These are phyloP conservation scores for Lepidium aucheri DNA, from an alignment of 345 rosid species.

Conservation along the genomic window DNA sequence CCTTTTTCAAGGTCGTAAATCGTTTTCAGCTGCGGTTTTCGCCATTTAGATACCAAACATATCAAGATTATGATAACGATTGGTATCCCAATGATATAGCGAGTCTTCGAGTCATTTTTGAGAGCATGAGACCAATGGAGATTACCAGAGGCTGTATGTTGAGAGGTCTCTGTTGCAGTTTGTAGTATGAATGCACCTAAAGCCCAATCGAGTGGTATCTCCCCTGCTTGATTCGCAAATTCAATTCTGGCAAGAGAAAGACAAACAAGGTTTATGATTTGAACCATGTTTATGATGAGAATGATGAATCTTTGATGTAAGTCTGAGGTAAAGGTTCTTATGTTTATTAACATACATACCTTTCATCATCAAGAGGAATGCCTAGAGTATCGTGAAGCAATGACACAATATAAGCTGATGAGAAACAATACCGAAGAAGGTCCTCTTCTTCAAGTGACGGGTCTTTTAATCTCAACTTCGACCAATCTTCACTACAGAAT, in stretches of 20 bases:
- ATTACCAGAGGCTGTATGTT: slow-evolving; percentile 18
- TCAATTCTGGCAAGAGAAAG: slow-evolving; percentile 33
- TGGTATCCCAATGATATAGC: slow-evolving; percentile 39
- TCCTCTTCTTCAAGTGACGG: slow-evolving; percentile 57
- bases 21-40: slow-evolving; percentile 76
- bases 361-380: slow-evolving; percentile 37
- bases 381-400: slow-evolving; percentile 89
- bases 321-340: background rate
- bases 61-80: slow-evolving; percentile 40
- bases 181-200: slow-evolving; percentile 84
- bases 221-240: slow-evolving; percentile 61
- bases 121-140: slow-evolving; percentile 39
- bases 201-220: slow-evolving; percentile 85
- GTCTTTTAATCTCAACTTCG: slow-evolving; percentile 52
- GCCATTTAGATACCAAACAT: slow-evolving; percentile 61
- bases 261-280: background rate
- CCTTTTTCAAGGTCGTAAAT: slow-evolving; percentile 90
- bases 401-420: slow-evolving; percentile 87
- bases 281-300: background rate
- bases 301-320: background rate
- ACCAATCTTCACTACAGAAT: slow-evolving; percentile 90
- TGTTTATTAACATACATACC: slow-evolving; percentile 27
- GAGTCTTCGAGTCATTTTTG: slow-evolving; percentile 40
- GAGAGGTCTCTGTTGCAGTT: slow-evolving; percentile 27
- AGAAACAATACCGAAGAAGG: slow-evolving; percentile 76